A percentile compares a stretch with the other conserved stretches of the same genome.
phyloP scores from a whole-genome alignment of 2,329 filamentous ascomycete genomes.

The Fusarium globosum region DNA sequence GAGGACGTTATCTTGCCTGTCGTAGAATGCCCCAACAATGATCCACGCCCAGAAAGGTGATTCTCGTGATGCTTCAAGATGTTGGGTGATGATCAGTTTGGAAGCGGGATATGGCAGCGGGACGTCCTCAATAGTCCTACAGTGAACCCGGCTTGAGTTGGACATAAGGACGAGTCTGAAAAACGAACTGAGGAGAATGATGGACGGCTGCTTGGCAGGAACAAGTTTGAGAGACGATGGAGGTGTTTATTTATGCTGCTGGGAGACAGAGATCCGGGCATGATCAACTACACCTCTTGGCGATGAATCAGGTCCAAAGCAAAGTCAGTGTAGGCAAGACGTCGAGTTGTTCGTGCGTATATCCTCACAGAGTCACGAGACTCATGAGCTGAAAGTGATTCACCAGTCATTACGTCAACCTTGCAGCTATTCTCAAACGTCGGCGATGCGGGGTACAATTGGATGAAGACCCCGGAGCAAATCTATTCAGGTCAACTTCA shows the following conservation, averaged over 20 bases:
- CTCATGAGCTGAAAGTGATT: constrained; percentile 21
- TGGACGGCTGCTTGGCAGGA: neutral
- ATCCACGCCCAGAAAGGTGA: constrained; percentile 58
- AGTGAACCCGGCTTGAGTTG: constrained; percentile 15
- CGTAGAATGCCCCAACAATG: constrained; percentile 60
- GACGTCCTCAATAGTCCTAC: constrained; percentile 45
- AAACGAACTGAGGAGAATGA: neutral
- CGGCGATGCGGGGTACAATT: constrained; percentile 2
- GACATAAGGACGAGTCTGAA: constrained; percentile 38
- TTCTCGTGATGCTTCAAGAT: constrained; percentile 49
- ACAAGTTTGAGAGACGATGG: neutral
- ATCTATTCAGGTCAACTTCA: constrained; percentile 3
- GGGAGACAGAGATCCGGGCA: neutral
- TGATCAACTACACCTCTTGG: constrained; percentile 9
- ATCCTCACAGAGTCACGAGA: neutral
- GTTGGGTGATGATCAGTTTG: constrained; percentile 59
- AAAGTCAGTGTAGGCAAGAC: neutral
- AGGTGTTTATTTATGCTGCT: constrained; percentile 10
- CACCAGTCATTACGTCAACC: constrained; percentile 26
- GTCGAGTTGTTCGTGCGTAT: constrained; percentile 10
- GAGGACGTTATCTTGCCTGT: constrained; percentile 53
- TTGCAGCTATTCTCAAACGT: neutral
- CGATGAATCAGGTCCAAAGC: constrained; percentile 24
- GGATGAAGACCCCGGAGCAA: neutral
- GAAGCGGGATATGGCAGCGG: constrained; percentile 58